These are phyloP conservation scores for Hyphochytrium catenoides DNA, from an alignment of 352 stramenopile species.

Conservation along the genomic window DNA sequence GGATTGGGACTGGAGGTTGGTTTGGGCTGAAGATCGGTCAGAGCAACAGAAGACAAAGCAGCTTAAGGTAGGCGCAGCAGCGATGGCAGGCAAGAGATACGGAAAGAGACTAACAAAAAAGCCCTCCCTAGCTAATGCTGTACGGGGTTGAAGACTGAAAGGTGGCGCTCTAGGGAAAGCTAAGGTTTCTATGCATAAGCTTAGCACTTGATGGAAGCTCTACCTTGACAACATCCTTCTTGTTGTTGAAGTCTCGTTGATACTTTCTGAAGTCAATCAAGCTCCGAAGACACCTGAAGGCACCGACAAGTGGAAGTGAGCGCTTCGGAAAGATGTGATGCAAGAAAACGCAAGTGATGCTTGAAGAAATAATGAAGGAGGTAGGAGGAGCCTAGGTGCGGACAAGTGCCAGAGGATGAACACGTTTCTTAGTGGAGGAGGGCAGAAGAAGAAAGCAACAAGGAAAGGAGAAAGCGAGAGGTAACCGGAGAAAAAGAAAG, in stretches of 20 bases:
- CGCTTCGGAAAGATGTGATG: no score
- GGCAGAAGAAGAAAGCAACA: slow-evolving; percentile 42
- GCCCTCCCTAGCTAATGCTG: slow-evolving; percentile 25
- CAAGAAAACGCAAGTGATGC: no score
- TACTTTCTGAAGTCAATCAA: slow-evolving; percentile 12
- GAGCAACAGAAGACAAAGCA: slow-evolving; percentile 8
- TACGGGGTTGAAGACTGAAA: slow-evolving; percentile 14
- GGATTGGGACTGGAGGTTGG: not conserved
- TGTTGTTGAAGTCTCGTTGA: slow-evolving; percentile 1
- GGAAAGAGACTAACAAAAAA: no score
- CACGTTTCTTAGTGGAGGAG: slow-evolving; percentile 53
- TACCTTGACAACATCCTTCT: not conserved
- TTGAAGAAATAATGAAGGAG: no score
- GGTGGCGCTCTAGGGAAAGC: not conserved
- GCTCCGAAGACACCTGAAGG: slow-evolving; percentile 14
- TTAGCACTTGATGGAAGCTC: not conserved
- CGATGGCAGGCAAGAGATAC: no score
- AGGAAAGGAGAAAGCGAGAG: slow-evolving; percentile 1
- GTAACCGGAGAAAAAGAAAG: not conserved
- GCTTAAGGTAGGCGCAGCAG: no score
- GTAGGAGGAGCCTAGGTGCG: no score
- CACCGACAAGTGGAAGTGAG: no score
- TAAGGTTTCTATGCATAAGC: not conserved
- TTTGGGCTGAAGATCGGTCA: not conserved
- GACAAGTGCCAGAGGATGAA: no score